These are phyloP conservation scores for Elsinoe fawcettii DNA, from an alignment of 2,329 filamentous ascomycete genomes.

Conservation along the genomic window DNA sequence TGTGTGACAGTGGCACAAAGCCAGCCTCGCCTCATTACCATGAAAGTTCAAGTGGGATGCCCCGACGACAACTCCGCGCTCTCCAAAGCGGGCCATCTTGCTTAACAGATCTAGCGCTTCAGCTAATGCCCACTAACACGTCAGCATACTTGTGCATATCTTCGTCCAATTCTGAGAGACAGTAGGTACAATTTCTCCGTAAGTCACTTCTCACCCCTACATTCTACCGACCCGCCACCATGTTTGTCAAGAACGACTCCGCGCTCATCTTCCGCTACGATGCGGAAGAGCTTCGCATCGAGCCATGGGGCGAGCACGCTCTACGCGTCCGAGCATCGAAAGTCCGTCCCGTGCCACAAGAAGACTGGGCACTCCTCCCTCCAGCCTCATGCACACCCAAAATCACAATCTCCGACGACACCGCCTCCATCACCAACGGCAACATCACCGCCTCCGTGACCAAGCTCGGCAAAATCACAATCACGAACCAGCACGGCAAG, in stretches of 20 bases:
- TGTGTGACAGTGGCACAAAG: too few species aligned
- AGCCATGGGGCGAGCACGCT: constrained; percentile 44
- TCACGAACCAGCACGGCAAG: constrained; percentile 37
- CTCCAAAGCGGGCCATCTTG: background rate
- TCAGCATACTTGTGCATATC: background rate
- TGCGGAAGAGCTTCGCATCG: constrained; percentile 42
- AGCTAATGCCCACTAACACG: background rate
- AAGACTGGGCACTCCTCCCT: constrained; percentile 37
- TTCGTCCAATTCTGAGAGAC: background rate
- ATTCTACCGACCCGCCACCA: constrained; percentile 14
- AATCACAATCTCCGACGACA: constrained; percentile 23
- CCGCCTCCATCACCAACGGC: constrained; percentile 42
- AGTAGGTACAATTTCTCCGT: background rate
- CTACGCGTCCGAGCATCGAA: constrained; percentile 44
- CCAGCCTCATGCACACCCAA: background rate
- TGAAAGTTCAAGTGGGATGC: too few species aligned
- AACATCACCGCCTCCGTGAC: constrained; percentile 42
- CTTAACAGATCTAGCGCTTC: background rate
- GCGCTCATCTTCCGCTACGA: constrained; percentile 53
- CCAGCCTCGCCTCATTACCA: background rate
- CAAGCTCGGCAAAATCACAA: constrained; percentile 43
- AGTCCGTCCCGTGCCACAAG: constrained; percentile 28
- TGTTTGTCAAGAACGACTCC: constrained; percentile 42
- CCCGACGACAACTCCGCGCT: background rate
- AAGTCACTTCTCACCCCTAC: background rate